Conservation (phyloP, 2,329 filamentous ascomycete species). For the Stemphylium vesicarium region DNA sequence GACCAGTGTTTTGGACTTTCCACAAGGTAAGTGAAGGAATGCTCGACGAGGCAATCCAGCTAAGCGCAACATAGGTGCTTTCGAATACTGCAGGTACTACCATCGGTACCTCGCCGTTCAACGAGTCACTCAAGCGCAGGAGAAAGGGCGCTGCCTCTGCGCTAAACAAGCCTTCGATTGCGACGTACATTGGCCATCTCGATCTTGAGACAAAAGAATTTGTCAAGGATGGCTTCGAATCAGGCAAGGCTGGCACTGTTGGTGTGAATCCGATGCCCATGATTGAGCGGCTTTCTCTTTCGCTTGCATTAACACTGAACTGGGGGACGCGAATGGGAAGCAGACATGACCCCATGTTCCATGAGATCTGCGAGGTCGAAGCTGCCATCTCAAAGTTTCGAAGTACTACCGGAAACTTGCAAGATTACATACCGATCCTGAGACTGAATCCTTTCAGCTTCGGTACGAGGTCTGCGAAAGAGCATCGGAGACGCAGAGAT, state of each 20-base stretch:
- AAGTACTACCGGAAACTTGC: constrained; percentile 66
- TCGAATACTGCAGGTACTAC: constrained; percentile 71
- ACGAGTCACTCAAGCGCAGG: constrained; percentile 67
- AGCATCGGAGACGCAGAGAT: constrained; percentile 66
- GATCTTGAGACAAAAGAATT: constrained; percentile 69
- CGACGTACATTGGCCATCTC: constrained; percentile 67
- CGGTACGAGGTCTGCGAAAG: constrained; percentile 64
- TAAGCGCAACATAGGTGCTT: constrained; percentile 55
- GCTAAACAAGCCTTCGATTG: constrained; percentile 68
- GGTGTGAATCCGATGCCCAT: constrained; percentile 71
- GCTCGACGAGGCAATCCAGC: not conserved
- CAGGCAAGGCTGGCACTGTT: constrained; percentile 61
- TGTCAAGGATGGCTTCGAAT: constrained; percentile 64
- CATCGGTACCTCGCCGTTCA: constrained; percentile 71
- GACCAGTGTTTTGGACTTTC: constrained; percentile 55
- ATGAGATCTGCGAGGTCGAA: constrained; percentile 68
- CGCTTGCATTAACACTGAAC: constrained; percentile 68
- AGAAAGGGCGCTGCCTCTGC: constrained; percentile 70
- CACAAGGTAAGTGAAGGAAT: constrained; percentile 46
- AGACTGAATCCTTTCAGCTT: constrained; percentile 66
- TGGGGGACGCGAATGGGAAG: constrained; percentile 68
- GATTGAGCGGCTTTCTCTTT: constrained; percentile 69
- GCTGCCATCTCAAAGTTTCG: constrained; percentile 66
- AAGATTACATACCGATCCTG: constrained; percentile 66
- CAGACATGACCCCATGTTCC: constrained; percentile 65